Base-by-base conservation (phyloP, 2,329 filamentous ascomycete species). In the Fusarium coffeatum region DNA sequence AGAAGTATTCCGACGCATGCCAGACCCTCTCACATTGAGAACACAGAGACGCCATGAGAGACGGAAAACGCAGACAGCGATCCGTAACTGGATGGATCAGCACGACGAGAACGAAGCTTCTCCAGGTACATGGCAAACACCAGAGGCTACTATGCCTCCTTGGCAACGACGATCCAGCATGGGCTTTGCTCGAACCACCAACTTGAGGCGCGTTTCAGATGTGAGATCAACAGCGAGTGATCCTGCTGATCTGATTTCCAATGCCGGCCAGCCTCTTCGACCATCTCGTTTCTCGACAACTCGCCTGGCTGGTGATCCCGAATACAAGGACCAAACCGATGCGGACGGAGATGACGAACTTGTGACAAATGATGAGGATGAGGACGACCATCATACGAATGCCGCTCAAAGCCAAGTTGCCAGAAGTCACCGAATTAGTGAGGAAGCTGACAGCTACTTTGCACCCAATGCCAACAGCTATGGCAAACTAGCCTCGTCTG, bases 271-370 rank as follows among this genome's bases (percentile, higher is more conserved):
- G 62, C 72, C 74, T 5, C 61, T 76, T 30, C 60, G 73, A 42
- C 72, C 72, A 11, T 55, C 66, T 11, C 60, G 53, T 32, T 74
- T 71, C 77, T 83, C 60, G 78, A 85, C 62, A 68, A 83, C 42
- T 81, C 85, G 79, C 16, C 42, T 76, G n/a, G 60, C 72, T 6
- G 66, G 71, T 30, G 67, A 79, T 23, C 69, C 83, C 78, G 74
- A 83, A 25, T 81, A 84, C 53, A 86, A 86, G 69, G 85, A 87
- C 46, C 89, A 94, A 61, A 94, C 92, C 0, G 93, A 96, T 74
- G 93, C 90, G 9, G 93, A 97, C 76, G 93, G 93, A 1, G 94
- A 98, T 74, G 94, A 97, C 74, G 94, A 98, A 78, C 83, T 94
- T n/a, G 87, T 92, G 15, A 94, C 92, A 6, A 92, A 94, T 59